These are phyloP conservation scores for Neurospora sp. DNA, from an alignment of 495 filamentous ascomycete species.

Conservation along the genomic window DNA sequence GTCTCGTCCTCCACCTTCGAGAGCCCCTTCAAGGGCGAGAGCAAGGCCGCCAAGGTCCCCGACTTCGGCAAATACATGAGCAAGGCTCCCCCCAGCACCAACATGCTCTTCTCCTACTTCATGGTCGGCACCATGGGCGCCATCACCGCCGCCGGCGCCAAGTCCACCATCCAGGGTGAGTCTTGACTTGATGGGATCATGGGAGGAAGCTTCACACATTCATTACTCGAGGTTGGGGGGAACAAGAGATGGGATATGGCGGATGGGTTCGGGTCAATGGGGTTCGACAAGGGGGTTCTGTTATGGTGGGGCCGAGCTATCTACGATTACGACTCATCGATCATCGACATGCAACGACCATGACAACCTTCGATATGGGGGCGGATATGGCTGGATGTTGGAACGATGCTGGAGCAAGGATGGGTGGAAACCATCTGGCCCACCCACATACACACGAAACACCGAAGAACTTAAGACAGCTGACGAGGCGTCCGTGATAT, in stretches of 20 bases:
- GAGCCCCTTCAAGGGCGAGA: slow-evolving; percentile 53
- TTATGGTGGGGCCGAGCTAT: background rate
- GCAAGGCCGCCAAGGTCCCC: slow-evolving; percentile 58
- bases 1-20: slow-evolving; percentile 27
- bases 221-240: slow-evolving; percentile 2
- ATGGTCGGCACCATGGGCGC: slow-evolving; percentile 94
- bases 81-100: slow-evolving; percentile 50
- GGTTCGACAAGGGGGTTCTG: background rate
- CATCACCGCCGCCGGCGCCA: slow-evolving; percentile 82
- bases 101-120: slow-evolving; percentile 92
- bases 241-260: background rate
- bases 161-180: slow-evolving; percentile 93
- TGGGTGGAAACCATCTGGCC: background rate
- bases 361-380: background rate
- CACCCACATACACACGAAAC: background rate
- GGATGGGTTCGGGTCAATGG: background rate
- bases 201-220: background rate
- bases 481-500: slow-evolving; percentile 5
- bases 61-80: slow-evolving; percentile 82
- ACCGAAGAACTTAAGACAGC: slow-evolving; percentile 1
- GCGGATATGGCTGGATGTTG: background rate
- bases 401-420: background rate
- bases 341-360: background rate
- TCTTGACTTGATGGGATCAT: slow-evolving; percentile 1
- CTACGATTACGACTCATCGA: background rate